A percentile compares a stretch with the other conserved stretches of the same genome.
Evolutionary conservation across 345 rosid genomes (phyloP).

Genomic region (Eucalyptus regnans): DNA sequence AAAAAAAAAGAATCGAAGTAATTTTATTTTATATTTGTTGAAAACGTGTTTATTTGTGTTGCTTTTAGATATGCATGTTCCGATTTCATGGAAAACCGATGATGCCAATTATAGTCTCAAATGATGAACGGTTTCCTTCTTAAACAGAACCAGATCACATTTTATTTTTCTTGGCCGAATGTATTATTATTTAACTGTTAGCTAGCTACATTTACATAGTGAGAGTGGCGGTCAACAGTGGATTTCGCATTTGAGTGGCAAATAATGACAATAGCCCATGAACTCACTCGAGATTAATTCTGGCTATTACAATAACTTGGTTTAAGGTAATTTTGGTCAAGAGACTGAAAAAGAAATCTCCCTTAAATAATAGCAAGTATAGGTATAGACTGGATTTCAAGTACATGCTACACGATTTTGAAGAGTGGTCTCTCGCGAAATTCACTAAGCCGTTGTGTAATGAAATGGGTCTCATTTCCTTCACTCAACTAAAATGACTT

Average conservation of each 20-base stretch:
- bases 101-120: neutral
- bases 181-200: neutral
- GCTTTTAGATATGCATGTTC: fast-evolving
- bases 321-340: neutral
- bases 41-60: neutral
- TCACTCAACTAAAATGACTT: too few relatives aligned
- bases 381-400: neutral
- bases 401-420: fast-evolving
- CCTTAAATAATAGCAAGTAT: neutral
- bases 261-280: neutral
- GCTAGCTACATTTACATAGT: neutral
- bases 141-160: neutral
- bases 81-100: neutral
- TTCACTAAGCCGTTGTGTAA: fast-evolving
- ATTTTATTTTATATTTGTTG: neutral
- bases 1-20: neutral
- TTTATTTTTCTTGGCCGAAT: neutral
- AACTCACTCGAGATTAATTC: neutral
- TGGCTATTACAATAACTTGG: fast-evolving
- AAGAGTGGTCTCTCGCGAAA: neutral
- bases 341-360: neutral
- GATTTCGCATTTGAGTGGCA: neutral
- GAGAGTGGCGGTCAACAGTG: neutral
- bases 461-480: too few relatives aligned
- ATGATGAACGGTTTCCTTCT: neutral